Evolutionary conservation across 1,284 basidiomycete species (phyloP).

Genomic region (Macrocybe sp.): DNA sequence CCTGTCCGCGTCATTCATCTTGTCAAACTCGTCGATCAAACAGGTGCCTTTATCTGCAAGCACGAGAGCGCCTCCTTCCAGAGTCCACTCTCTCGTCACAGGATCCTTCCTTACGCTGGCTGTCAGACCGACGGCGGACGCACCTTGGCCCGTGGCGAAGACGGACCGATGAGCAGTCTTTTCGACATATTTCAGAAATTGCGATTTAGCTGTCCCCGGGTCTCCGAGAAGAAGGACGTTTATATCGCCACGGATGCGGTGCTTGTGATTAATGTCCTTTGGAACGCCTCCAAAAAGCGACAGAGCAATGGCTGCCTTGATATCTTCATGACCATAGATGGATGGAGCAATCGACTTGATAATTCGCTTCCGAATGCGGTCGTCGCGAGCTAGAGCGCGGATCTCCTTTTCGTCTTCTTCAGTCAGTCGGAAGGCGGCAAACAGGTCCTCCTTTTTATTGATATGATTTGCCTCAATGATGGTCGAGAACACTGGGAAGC

Average conservation of each 20-base stretch:
- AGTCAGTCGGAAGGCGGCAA: conserved; percentile 92
- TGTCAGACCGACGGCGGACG: conserved; percentile 96
- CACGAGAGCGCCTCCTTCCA: conserved; percentile 96
- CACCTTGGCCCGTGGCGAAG: conserved; percentile 98
- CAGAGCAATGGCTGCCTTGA: conserved; percentile 96
- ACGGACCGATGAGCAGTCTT: conserved; percentile 97
- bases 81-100: conserved; percentile 96
- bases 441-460: conserved; percentile 95
- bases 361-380: conserved; percentile 94
- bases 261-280: conserved; percentile 97
- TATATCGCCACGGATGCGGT: conserved; percentile 95
- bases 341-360: conserved; percentile 98
- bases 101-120: conserved; percentile 98
- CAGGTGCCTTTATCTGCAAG: conserved; percentile 99
- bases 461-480: conserved; percentile 97
- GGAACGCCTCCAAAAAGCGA: conserved; percentile 92
- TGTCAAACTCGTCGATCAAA: conserved; percentile 99
- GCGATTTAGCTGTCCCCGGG: conserved; percentile 98
- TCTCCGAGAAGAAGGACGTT: conserved; percentile 95
- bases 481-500: conserved; percentile 98
- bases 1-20: conserved; percentile 98
- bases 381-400: conserved; percentile 81
- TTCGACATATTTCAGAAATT: conserved; percentile 98
- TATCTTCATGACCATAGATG: conserved; percentile 98
- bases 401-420: conserved; percentile 97